Percentiles rank a stretch among this genome's conserved stretches.
These are phyloP conservation scores for Hymenoscyphus fructigenus DNA, from an alignment of 2,329 filamentous ascomycete species.

Conservation along the genomic window DNA sequence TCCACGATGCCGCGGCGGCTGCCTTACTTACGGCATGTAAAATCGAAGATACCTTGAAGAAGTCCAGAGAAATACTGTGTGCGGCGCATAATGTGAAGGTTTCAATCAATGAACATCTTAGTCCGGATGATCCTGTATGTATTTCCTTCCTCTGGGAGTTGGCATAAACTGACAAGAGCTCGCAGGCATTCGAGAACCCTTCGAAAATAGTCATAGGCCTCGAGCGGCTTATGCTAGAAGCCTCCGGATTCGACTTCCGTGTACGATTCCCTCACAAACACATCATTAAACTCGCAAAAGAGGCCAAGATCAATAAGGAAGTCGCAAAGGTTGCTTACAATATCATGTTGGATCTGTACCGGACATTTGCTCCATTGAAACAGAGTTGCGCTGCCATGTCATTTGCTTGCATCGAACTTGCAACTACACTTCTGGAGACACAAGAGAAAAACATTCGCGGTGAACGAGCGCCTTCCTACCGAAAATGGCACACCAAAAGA, in stretches of 20 bases:
- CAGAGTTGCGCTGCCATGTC: conserved; percentile 84
- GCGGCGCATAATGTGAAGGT: conserved; percentile 81
- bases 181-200: conserved; percentile 73
- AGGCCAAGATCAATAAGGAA: conserved; percentile 44
- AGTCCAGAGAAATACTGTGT: conserved; percentile 88
- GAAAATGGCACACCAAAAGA: conserved; percentile 48
- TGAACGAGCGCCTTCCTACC: conserved; percentile 48
- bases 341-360: conserved; percentile 85
- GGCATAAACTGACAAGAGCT: conserved; percentile 6
- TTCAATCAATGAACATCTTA: conserved; percentile 60
- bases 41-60: conserved; percentile 96
- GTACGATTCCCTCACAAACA: conserved; percentile 84
- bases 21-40: conserved; percentile 93
- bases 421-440: conserved; percentile 64
- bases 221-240: conserved; percentile 89
- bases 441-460: conserved; percentile 51
- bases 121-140: conserved; percentile 77
- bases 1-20: conserved; percentile 81
- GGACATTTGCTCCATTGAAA: conserved; percentile 90
- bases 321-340: conserved; percentile 72
- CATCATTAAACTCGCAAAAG: conserved; percentile 72
- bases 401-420: conserved; percentile 77
- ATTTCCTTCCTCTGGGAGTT: background rate
- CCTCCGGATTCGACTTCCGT: conserved; percentile 90
- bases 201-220: conserved; percentile 83